phyloP scores from a whole-genome alignment of 2,329 filamentous ascomycete genomes.

The Clathrospora elynae region DNA sequence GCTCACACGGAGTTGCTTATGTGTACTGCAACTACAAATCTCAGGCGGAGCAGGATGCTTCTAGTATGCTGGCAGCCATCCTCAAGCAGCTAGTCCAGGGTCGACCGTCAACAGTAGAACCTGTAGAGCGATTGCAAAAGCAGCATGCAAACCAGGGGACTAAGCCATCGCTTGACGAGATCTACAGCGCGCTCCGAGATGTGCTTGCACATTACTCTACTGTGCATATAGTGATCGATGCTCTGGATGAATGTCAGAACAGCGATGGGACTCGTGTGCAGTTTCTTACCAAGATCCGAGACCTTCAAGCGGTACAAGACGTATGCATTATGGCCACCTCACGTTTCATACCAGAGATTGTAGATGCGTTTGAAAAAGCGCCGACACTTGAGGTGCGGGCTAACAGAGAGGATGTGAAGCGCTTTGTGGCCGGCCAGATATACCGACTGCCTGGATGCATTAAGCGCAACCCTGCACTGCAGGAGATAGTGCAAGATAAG shows the following conservation, averaged over 20 bases:
- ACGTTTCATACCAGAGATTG: constrained; percentile 25
- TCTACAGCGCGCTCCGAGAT: constrained; percentile 3
- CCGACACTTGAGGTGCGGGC: constrained; percentile 27
- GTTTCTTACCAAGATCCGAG: constrained; percentile 3
- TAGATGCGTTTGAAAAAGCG: constrained; percentile 11
- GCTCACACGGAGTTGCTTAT: constrained; percentile 50
- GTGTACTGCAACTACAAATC: constrained; percentile 56
- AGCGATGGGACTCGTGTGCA: constrained; percentile 11
- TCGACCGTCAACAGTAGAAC: not conserved
- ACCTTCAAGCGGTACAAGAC: constrained; percentile 7
- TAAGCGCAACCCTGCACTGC: constrained; percentile 14
- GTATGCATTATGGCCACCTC: constrained; percentile 19
- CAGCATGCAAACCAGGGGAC: constrained; percentile 8
- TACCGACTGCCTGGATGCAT: constrained; percentile 23
- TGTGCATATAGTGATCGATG: constrained; percentile 38
- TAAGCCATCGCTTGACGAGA: constrained; percentile 12
- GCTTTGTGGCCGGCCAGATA: constrained; percentile 24
- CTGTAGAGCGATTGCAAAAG: constrained; percentile 7
- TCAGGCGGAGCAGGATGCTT: constrained; percentile 44
- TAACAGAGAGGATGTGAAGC: constrained; percentile 24
- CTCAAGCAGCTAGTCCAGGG: constrained; percentile 18
- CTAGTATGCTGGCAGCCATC: constrained; percentile 12
- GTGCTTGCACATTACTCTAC: constrained; percentile 8
- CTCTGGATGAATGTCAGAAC: constrained; percentile 42
- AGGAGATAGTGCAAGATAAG: constrained; percentile 19